phyloP scores from a whole-genome alignment of 495 filamentous ascomycete species.

The Hypoxylon trugodes region DNA sequence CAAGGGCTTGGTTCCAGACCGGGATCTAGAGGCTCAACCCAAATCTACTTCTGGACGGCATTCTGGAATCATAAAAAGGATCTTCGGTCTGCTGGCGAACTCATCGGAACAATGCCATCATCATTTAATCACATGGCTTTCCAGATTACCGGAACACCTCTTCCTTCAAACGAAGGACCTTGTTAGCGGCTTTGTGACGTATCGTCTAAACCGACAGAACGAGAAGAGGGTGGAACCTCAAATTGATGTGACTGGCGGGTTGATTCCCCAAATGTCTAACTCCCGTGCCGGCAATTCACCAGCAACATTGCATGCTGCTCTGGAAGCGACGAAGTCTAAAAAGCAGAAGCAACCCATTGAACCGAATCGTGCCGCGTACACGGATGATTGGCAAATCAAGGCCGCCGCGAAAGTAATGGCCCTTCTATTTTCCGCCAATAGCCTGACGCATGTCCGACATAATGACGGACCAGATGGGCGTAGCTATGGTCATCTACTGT shows the following conservation, averaged over 20 bases:
- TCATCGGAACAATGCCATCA: slow-evolving; percentile 79
- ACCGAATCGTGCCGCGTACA: slow-evolving; percentile 69
- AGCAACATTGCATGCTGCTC: slow-evolving; percentile 76
- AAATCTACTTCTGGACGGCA: slow-evolving; percentile 55
- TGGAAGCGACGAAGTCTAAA: slow-evolving; percentile 58
- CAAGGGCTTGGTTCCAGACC: slow-evolving; percentile 37
- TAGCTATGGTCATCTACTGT: slow-evolving; percentile 69
- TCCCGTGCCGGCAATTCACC: slow-evolving; percentile 67
- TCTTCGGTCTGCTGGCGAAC: slow-evolving; percentile 82
- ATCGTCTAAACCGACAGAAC: slow-evolving; percentile 78
- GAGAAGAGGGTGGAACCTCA: slow-evolving; percentile 68
- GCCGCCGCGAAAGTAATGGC: slow-evolving; percentile 84
- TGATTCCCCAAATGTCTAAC: slow-evolving; percentile 75
- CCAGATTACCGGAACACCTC: slow-evolving; percentile 71
- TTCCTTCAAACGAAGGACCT: slow-evolving; percentile 80
- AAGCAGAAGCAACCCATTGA: slow-evolving; percentile 58
- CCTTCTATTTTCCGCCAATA: slow-evolving; percentile 85
- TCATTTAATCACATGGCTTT: slow-evolving; percentile 86
- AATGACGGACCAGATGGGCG: slow-evolving; percentile 34
- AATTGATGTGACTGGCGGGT: slow-evolving; percentile 65
- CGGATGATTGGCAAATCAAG: slow-evolving; percentile 91
- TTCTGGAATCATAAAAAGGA: slow-evolving; percentile 86
- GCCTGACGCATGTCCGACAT: slow-evolving; percentile 53
- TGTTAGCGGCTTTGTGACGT: slow-evolving; percentile 80
- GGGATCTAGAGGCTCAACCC: slow-evolving; percentile 36